Conservation (phyloP, 345 rosid genomes). For the Mallotus nudiflorus region DNA sequence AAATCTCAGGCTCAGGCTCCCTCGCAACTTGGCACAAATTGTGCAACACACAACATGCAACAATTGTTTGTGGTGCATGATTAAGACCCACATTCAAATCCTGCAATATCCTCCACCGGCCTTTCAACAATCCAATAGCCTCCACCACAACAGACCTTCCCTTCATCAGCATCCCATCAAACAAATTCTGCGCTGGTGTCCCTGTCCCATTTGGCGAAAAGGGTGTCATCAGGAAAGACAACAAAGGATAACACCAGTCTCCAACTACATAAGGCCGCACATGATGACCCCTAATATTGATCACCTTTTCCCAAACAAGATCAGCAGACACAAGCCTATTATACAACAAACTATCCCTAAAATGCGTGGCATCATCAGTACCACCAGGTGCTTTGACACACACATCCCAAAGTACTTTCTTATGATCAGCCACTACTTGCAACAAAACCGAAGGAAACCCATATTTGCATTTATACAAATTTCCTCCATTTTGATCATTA, state of each 20-base stretch:
- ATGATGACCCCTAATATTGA: slow-evolving; percentile 75
- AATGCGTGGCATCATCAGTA: slow-evolving; percentile 75
- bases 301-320: slow-evolving; percentile 86
- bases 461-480: slow-evolving; percentile 51
- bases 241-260: slow-evolving; percentile 92
- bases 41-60: slow-evolving; percentile 98
- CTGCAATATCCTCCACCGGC: slow-evolving; percentile 94
- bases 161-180: slow-evolving; percentile 98
- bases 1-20: slow-evolving; percentile 91
- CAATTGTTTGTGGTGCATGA: slow-evolving; percentile 96
- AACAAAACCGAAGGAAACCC: slow-evolving; percentile 80
- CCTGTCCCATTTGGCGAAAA: slow-evolving; percentile 81
- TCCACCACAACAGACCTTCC: slow-evolving; percentile 94
- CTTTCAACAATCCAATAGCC: slow-evolving; percentile 86
- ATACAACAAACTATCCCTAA: slow-evolving; percentile 84
- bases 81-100: slow-evolving; percentile 88
- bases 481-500: slow-evolving; percentile 34
- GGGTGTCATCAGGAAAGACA: slow-evolving; percentile 89
- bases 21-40: slow-evolving; percentile 92
- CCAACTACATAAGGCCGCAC: slow-evolving; percentile 91
- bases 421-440: slow-evolving; percentile 93
- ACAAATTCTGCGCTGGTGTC: slow-evolving; percentile 81
- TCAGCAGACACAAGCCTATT: slow-evolving; percentile 80
- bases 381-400: slow-evolving; percentile 94
- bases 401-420: slow-evolving; percentile 92